Evolutionary conservation across 768 basidiomycete species (phyloP).

Genomic region (Tephrocybe sp.): DNA sequence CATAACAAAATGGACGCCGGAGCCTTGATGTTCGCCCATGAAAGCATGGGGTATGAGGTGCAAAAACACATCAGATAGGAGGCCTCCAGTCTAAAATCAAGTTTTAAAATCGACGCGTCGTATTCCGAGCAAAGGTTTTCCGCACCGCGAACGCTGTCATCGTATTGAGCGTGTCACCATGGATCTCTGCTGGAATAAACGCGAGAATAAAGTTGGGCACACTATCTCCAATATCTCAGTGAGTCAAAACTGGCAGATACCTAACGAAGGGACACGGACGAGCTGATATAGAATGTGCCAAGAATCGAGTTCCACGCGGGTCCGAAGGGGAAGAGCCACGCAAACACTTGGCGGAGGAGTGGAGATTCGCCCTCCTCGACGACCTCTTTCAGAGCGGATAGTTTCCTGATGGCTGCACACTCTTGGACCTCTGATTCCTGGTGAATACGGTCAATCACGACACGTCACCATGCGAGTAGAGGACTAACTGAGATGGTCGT

Average conservation of each 20-base stretch:
- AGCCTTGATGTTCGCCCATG: slow-evolving; percentile 80
- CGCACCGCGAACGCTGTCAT: slow-evolving; percentile 93
- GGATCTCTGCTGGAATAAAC: slow-evolving; percentile 88
- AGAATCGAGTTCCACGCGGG: slow-evolving; percentile 88
- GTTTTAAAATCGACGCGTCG: slow-evolving; percentile 8
- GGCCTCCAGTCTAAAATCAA: slow-evolving; percentile 68
- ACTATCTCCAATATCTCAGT: slow-evolving; percentile 34
- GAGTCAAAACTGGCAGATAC: slow-evolving; percentile 4
- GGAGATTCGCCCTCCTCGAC: slow-evolving; percentile 67
- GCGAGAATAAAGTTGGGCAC: slow-evolving; percentile 94
- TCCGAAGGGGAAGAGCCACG: slow-evolving; percentile 84
- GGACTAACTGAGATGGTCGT: slow-evolving; percentile 17
- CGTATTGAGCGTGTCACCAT: slow-evolving; percentile 80
- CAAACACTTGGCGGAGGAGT: slow-evolving; percentile 76
- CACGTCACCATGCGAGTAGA: neutral
- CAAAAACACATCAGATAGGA: slow-evolving; percentile 90
- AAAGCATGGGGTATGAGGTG: slow-evolving; percentile 92
- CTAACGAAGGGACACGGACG: slow-evolving; percentile 49
- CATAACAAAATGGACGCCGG: slow-evolving; percentile 73
- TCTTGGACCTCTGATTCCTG: slow-evolving; percentile 40
- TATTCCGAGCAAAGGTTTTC: slow-evolving; percentile 8
- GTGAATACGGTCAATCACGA: neutral
- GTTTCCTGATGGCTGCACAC: slow-evolving; percentile 37
- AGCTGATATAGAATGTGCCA: slow-evolving; percentile 95
- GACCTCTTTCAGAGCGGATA: slow-evolving; percentile 57